These are phyloP conservation scores for Boletus insuetus DNA, from an alignment of 768 basidiomycete genomes.

Conservation along the genomic window DNA sequence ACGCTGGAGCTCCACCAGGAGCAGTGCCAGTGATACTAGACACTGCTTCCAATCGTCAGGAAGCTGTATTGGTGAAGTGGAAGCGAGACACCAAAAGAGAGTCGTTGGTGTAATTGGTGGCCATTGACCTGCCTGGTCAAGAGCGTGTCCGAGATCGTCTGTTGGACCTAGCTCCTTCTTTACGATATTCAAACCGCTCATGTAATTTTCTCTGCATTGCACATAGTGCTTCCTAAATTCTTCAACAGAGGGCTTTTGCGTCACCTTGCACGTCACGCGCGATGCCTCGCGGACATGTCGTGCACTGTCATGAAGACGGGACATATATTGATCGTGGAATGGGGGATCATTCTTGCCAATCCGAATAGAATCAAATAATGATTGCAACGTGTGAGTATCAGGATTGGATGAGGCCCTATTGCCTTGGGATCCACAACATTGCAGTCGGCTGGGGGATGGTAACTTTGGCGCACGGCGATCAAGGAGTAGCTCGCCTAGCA, in stretches of 20 bases:
- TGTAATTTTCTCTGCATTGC: not conserved
- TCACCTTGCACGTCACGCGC: too few relatives aligned
- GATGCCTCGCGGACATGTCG: not conserved
- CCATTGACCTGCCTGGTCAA: not conserved
- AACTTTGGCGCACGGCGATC: too few relatives aligned
- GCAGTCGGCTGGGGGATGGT: too few relatives aligned
- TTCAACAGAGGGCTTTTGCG: not conserved
- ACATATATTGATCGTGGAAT: not conserved
- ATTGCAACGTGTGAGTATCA: too few relatives aligned
- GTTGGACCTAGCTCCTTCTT: not conserved
- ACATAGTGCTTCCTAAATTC: not conserved
- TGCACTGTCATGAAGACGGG: not conserved
- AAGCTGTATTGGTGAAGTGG: not conserved
- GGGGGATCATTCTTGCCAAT: not conserved
- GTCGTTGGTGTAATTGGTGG: not conserved
- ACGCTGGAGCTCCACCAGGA: not conserved
- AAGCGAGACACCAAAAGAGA: not conserved
- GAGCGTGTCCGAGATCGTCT: not conserved
- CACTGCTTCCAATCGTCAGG: not conserved
- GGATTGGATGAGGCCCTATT: too few relatives aligned
- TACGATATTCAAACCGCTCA: not conserved
- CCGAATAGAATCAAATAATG: not conserved
- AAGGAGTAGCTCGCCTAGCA: too few relatives aligned
- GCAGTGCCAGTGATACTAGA: too few relatives aligned
- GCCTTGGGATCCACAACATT: too few relatives aligned